Base-by-base conservation (phyloP, 306 rosid genomes). In the Pterocarpus santalinus region DNA sequence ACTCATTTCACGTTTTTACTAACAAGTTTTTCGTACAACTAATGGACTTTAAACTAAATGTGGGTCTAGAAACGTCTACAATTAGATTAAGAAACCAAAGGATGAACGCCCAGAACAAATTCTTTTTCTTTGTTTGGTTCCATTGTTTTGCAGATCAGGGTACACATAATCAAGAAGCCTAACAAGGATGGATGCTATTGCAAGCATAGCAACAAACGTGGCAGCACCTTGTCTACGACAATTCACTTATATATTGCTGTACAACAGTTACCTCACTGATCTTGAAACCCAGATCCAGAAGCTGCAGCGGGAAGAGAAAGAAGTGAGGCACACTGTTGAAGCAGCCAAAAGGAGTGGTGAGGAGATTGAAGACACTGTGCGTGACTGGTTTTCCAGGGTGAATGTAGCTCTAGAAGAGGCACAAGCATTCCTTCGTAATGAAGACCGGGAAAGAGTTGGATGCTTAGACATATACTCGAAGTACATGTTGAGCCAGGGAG, bases 351-450 rank as follows among this genome's bases (percentile, higher is more conserved):
- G 85, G 46, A 73, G 14, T 1, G 88, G 83, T 0, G 83, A 85
- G 56, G 85, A 81, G 82, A 81, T 85, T 2, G 85, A 85, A 32
- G 81, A 67, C 80, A 76, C 72, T 0, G 80, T 85, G 4, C 79
- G 16, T 0, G 79, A 85, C 71, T 85, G 85, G 88, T 80, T 85
- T 7, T 12, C 9, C 5, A 47, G 85, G 14, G 88, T 58, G 44
- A 65, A 16, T 4, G 10, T 46, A 1, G 56, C 75, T 8, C 22
- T 74, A 11, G 81, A 69, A 63, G 64, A 80, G 11, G 79, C 84
- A 1, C 39, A 62, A 0, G 32, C 33, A 0, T 75, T 80, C 39
- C 84, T 75, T 7, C 3, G 8, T 0, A 34, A 32, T 0, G 85
- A 69, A 33, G 87, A 81, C 2, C 2, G 0, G 2, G 66, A 32